Evolutionary conservation across 306 rosid species (phyloP).

Genomic region (Trichosanthes truncata): DNA sequence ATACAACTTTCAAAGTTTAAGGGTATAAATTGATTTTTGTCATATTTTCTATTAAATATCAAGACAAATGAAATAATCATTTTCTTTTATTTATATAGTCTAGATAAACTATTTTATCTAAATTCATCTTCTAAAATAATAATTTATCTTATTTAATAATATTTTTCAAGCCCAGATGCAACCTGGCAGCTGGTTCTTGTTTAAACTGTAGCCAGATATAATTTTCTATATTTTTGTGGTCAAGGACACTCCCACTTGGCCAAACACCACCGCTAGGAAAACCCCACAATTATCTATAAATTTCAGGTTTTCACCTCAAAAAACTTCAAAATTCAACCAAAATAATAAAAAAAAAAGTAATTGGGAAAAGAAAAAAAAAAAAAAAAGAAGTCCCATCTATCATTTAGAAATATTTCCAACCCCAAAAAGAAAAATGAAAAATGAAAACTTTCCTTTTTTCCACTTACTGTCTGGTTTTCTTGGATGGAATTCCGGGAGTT

Average conservation of each 20-base stretch:
- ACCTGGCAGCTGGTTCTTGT: not conserved
- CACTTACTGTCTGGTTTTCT: not conserved
- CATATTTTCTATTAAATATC: not conserved
- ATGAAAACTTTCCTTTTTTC: not conserved
- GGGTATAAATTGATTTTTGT: too few species aligned
- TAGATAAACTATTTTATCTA: too few species aligned
- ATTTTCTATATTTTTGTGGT: conserved; percentile 25
- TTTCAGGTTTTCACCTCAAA: conserved; percentile 31
- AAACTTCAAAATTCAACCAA: not conserved
- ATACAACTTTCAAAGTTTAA: too few species aligned
- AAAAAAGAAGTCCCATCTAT: not conserved
- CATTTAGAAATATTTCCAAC: not conserved
- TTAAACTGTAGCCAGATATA: not conserved
- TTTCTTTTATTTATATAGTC: not conserved
- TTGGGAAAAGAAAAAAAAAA: too few species aligned
- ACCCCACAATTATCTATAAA: conserved; percentile 13
- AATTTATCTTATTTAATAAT: not conserved
- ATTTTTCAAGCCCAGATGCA: not conserved
- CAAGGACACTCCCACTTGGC: conserved; percentile 47
- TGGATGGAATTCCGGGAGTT: conserved; percentile 4
- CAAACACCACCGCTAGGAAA: too few species aligned
- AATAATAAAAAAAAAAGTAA: not conserved
- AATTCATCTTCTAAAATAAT: not conserved
- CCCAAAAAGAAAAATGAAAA: not conserved
- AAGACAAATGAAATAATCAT: not conserved